Conservation (phyloP, 345 rosid genomes). For the Durio zibethinus region DNA sequence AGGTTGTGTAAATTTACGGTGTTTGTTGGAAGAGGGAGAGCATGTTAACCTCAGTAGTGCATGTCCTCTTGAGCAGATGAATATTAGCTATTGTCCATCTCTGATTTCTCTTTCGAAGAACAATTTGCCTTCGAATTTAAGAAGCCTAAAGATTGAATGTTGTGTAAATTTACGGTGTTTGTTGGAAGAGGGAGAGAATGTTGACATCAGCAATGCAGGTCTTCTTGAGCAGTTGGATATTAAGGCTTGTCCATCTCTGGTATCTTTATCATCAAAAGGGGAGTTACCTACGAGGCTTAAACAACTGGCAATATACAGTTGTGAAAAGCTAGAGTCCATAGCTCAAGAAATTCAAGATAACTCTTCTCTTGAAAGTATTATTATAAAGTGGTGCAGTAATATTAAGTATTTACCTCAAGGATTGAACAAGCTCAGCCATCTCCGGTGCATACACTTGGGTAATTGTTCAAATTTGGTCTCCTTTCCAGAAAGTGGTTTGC, state of each 20-base stretch:
- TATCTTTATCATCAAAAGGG: not conserved
- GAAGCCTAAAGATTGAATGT: not conserved
- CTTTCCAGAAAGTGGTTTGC: not conserved
- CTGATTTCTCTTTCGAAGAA: too few relatives aligned
- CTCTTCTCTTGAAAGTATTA: not conserved
- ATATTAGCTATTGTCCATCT: too few relatives aligned
- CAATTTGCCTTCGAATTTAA: not conserved
- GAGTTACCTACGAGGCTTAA: not conserved
- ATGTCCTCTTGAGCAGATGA: too few relatives aligned
- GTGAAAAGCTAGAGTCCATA: conserved; percentile 4
- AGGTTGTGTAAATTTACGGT: too few relatives aligned
- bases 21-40: too few relatives aligned
- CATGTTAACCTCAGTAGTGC: too few relatives aligned
- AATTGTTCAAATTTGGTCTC: not conserved
- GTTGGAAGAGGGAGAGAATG: not conserved
- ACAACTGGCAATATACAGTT: not conserved
- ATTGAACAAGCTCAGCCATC: not conserved
- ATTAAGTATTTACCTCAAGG: not conserved
- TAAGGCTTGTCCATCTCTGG: not conserved
- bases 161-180: not conserved
- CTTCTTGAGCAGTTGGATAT: not conserved
- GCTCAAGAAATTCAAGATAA: too few relatives aligned
- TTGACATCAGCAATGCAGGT: not conserved
- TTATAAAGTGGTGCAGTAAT: not conserved
- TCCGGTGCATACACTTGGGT: accelerated